These are phyloP conservation scores for Begonia loranthoides DNA, from an alignment of 306 rosid species.

Conservation along the genomic window DNA sequence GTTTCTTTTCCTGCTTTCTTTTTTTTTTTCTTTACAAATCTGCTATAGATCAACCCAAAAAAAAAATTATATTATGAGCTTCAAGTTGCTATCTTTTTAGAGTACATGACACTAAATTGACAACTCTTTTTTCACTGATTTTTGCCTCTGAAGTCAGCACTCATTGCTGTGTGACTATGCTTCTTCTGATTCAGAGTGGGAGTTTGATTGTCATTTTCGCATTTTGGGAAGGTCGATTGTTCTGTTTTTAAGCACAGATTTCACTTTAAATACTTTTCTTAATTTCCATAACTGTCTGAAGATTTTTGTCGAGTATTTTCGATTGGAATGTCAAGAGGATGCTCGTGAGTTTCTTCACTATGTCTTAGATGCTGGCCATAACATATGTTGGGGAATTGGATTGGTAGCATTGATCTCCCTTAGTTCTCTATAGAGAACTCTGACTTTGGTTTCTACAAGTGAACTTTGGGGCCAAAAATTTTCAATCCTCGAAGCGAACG, in stretches of 20 bases:
- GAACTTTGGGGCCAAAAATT: conserved; percentile 12
- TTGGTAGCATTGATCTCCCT: conserved; percentile 14
- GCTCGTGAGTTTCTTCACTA: conserved; percentile 90
- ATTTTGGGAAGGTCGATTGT: conserved; percentile 68
- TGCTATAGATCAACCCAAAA: too few relatives aligned
- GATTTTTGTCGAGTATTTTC: conserved; percentile 65
- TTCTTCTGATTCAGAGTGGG: too few relatives aligned
- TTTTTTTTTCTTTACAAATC: too few relatives aligned
- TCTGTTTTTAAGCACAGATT: conserved; percentile 57
- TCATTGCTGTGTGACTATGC: conserved; percentile 81
- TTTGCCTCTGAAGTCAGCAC: conserved; percentile 76
- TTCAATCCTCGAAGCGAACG: conserved; percentile 6
- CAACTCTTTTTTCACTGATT: conserved; percentile 97
- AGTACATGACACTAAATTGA: too few relatives aligned
- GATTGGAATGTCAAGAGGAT: conserved; percentile 85
- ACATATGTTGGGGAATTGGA: conserved; percentile 31
- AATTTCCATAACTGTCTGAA: conserved; percentile 67
- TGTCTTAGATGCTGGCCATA: conserved; percentile 92
- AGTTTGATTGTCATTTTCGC: conserved; percentile 79
- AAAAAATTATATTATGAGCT: too few relatives aligned
- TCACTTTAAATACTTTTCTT: conserved; percentile 43
- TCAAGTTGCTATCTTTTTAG: too few relatives aligned
- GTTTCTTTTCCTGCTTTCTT: too few relatives aligned
- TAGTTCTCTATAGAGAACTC: too few relatives aligned
- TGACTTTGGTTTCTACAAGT: conserved; percentile 27